Percentiles rank a stretch among this genome's conserved stretches.
These are phyloP conservation scores for Kodamaea anthophila DNA, from an alignment of 1,139 yeast genomes.

Conservation along the genomic window DNA sequence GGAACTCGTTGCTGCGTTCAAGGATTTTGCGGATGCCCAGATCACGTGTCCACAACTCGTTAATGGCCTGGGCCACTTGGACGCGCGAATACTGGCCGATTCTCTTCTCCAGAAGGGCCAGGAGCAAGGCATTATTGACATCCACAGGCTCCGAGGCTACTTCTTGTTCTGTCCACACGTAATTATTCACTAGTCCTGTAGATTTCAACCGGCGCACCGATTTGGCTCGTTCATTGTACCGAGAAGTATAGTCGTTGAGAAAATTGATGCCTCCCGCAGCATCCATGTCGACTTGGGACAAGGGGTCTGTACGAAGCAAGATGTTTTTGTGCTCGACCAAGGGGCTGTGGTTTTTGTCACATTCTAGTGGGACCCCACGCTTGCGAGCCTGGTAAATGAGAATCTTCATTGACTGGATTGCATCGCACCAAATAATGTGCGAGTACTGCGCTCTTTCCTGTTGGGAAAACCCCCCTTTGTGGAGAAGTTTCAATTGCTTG, in stretches of 20 bases:
- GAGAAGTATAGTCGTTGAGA: constrained; percentile 57
- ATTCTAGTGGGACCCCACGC: constrained; percentile 52
- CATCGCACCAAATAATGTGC: constrained; percentile 93
- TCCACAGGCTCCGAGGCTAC: constrained; percentile 5
- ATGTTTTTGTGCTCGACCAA: constrained; percentile 43
- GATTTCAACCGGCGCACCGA: constrained; percentile 45
- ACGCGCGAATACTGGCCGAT: constrained; percentile 13
- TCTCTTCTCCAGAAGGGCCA: constrained; percentile 1
- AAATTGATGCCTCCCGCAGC: constrained; percentile 64
- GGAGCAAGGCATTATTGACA: constrained; percentile 11
- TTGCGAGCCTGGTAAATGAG: constrained; percentile 68
- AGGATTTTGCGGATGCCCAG: constrained; percentile 59
- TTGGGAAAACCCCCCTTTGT: constrained; percentile 77
- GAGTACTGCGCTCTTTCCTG: constrained; percentile 78
- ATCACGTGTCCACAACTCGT: constrained; percentile 61
- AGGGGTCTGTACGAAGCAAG: constrained; percentile 51
- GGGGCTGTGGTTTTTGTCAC: constrained; percentile 47
- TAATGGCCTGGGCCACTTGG: constrained; percentile 65
- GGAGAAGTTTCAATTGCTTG: constrained; percentile 82
- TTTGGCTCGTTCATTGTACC: constrained; percentile 52
- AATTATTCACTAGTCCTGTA: constrained; percentile 42
- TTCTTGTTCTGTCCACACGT: constrained; percentile 8
- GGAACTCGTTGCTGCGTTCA: constrained; percentile 66
- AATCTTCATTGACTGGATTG: constrained; percentile 82
- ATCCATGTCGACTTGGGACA: constrained; percentile 59